Conservation (phyloP, 768 basidiomycete genomes). For the Trametes meyenii region DNA sequence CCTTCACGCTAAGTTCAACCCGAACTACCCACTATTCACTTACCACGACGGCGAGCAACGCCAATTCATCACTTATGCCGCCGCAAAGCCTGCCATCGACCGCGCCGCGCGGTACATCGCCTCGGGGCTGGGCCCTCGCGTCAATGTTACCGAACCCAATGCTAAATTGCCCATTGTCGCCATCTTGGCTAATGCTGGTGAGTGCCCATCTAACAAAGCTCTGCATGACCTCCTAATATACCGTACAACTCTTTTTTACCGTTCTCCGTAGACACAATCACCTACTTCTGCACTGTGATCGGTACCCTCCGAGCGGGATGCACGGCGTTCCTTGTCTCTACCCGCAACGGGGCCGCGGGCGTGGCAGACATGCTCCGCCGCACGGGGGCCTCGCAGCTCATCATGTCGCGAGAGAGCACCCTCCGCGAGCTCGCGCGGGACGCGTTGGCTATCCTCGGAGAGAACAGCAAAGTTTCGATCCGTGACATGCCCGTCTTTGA, state of each 20-base stretch:
- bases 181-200: conserved; percentile 26
- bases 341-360: conserved; percentile 35
- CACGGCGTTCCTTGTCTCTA: conserved; percentile 38
- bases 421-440: conserved; percentile 1
- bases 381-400: conserved; percentile 9
- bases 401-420: conserved; percentile 7
- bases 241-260: neutral
- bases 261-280: conserved; percentile 28
- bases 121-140: neutral
- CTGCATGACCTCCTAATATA: neutral
- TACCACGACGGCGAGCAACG: conserved; percentile 23
- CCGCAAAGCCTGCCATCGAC: conserved; percentile 32
- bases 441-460: neutral
- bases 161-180: conserved; percentile 28
- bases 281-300: conserved; percentile 22
- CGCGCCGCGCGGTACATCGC: conserved; percentile 27
- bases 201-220: neutral
- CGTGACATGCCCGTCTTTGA: conserved; percentile 13
- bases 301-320: conserved; percentile 26
- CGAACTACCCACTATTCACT: conserved; percentile 37
- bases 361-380: conserved; percentile 34
- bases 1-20: conserved; percentile 34
- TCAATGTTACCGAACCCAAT: neutral
- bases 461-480: neutral
- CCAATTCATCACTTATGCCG: conserved; percentile 27